A percentile compares a stretch with the other conserved stretches of the same genome.
Evolutionary conservation across 2,329 filamentous ascomycete genomes (phyloP).

Genomic region (Aspergillus ibericus): DNA sequence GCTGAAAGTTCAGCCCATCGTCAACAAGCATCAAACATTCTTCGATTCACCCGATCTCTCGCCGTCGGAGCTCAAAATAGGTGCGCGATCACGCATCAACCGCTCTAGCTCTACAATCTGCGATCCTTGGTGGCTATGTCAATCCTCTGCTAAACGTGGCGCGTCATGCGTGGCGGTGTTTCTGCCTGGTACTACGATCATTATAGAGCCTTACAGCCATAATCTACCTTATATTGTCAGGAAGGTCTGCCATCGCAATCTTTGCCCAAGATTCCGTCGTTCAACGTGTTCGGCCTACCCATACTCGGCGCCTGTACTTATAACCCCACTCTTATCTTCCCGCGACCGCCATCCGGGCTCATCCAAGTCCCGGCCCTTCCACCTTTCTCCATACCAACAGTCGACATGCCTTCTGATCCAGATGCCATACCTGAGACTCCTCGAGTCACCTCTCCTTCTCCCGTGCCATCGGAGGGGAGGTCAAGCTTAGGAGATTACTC

Average conservation of each 20-base stretch:
- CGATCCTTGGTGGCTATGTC: conserved; percentile 1
- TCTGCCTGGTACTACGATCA: conserved; percentile 13
- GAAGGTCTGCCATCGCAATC: conserved; percentile 9
- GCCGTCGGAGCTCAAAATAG: background rate
- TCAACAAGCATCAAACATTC: background rate
- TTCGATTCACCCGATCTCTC: background rate
- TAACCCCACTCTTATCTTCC: conserved; percentile 17
- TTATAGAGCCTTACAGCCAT: conserved; percentile 5
- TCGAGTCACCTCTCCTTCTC: conserved; percentile 86
- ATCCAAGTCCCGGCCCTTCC: conserved; percentile 48
- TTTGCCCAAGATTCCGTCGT: conserved; percentile 39
- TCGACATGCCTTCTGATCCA: conserved; percentile 47
- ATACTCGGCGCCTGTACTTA: conserved; percentile 26
- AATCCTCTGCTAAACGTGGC: conserved; percentile 11
- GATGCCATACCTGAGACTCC: conserved; percentile 72
- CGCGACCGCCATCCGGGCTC: conserved; percentile 27
- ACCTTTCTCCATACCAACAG: conserved; percentile 39
- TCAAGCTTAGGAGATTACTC: conserved; percentile 60
- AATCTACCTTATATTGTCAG: conserved; percentile 5
- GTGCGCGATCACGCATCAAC: background rate
- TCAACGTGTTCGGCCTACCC: conserved; percentile 17
- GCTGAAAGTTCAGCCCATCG: conserved; percentile 5
- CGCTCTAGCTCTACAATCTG: background rate
- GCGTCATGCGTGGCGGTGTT: conserved; percentile 18
- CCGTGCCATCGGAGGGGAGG: conserved; percentile 59